Evolutionary conservation across 129 eudicot genomes (phyloP).

Genomic region (Daucus carota): DNA sequence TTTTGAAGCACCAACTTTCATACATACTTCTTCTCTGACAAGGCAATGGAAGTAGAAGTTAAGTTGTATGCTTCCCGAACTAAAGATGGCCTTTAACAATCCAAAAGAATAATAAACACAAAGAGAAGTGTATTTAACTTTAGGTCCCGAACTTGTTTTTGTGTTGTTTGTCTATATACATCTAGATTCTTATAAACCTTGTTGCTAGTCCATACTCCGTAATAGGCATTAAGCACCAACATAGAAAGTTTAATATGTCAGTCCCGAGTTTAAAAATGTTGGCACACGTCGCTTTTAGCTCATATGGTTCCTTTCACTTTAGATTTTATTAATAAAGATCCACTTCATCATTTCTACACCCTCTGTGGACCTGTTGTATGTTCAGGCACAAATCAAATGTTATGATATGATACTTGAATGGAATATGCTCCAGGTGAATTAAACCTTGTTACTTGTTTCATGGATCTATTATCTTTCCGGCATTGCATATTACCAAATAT

Average conservation of each 20-base stretch:
- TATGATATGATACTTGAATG: neutral
- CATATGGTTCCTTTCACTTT: neutral
- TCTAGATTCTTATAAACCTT: neutral
- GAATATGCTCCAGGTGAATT: neutral
- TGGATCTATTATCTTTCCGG: neutral
- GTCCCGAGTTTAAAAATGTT: neutral
- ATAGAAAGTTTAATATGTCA: neutral
- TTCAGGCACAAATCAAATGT: neutral
- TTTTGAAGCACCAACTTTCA: neutral
- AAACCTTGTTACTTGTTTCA: neutral
- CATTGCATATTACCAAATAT: neutral
- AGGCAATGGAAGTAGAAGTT: neutral
- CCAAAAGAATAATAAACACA: neutral
- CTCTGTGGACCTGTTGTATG: neutral
- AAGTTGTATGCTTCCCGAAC: neutral
- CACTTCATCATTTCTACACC: neutral
- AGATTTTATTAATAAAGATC: neutral
- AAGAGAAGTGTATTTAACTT: neutral
- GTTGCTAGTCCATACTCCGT: neutral
- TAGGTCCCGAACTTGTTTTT: neutral
- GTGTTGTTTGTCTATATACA: neutral
- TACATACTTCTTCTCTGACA: neutral
- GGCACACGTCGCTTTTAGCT: neutral
- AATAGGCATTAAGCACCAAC: neutral
- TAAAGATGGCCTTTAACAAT: neutral